Conservation (phyloP, 2,329 filamentous ascomycete species). For the Aschersonia sp. region DNA sequence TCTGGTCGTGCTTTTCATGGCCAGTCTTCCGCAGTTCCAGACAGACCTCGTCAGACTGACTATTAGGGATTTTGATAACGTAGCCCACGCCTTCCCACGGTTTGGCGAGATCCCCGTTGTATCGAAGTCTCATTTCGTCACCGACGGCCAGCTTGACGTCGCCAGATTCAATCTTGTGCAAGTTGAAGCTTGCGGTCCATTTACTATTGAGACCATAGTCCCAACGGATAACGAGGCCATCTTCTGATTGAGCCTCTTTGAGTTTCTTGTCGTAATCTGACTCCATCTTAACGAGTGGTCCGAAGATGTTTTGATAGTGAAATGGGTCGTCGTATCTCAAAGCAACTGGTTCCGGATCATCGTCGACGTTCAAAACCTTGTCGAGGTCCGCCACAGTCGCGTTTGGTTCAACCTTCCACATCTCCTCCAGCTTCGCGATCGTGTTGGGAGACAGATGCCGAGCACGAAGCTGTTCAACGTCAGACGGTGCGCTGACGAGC, state of each 20-base stretch:
- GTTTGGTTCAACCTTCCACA: conserved; percentile 91
- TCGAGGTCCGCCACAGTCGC: conserved; percentile 87
- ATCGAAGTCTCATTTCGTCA: conserved; percentile 95
- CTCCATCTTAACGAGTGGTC: conserved; percentile 95
- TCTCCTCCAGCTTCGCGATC: conserved; percentile 90
- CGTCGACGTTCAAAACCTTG: conserved; percentile 81
- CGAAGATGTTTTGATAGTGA: conserved; percentile 98
- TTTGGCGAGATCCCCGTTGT: conserved; percentile 82
- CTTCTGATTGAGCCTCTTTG: conserved; percentile 95
- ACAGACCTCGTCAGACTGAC: conserved; percentile 94
- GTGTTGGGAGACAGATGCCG: conserved; percentile 86
- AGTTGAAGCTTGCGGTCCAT: conserved; percentile 84
- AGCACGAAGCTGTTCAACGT: conserved; percentile 90
- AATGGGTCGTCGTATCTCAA: conserved; percentile 94
- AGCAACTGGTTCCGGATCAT: conserved; percentile 85
- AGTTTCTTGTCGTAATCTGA: conserved; percentile 98
- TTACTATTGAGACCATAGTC: conserved; percentile 95
- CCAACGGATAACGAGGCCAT: conserved; percentile 89
- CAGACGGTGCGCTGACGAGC: conserved; percentile 80
- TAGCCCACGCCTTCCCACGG: conserved; percentile 98
- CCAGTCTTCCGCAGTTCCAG: conserved; percentile 88
- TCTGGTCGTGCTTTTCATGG: conserved; percentile 63
- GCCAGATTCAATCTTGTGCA: conserved; percentile 93
- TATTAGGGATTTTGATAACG: conserved; percentile 98
- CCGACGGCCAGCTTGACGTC: conserved; percentile 97